Evolutionary conservation across 2,329 filamentous ascomycete species (phyloP), one percentile per base, ranked within the genome.

Genomic region (Thelonectria blattea): DNA sequence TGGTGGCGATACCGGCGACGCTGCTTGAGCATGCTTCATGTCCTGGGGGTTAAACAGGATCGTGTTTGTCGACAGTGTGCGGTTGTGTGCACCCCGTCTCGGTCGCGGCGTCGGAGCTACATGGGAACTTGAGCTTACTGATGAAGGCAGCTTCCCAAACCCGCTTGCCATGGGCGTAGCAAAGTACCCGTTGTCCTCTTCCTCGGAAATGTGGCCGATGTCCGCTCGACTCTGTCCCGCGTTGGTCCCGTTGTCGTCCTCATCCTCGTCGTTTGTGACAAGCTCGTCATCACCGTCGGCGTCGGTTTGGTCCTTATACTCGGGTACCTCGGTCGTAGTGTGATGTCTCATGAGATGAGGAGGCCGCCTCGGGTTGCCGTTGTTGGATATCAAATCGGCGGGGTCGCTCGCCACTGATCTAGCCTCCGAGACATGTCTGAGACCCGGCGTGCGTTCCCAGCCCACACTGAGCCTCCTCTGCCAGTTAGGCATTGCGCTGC

Each of bases 241-340:
- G 66, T 83, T 78, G 65, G 79, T 79, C 14, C 72, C 76, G 15
- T 82, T 79, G 51, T 87, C 82, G 56, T 86, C 85, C 43, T 89
- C 84, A 32, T 88, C 87, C 58, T 93, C 90, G 57, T 92, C 91
- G 57, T 93, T 91, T 3, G 91, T 93, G 12, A 91, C 84, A n/a
- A 93, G 80, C 74, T 97, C 93, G 69, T 97, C 93, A 69, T 97
- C 93, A 1, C 92, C 92, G 72, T 96, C 92, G 7, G 89, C 91
- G 70, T 95, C 92, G 0, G 91, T 93, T 59, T 93, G 88, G 46
- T 85, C 83, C 65, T 83, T 83, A 52, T 81, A 78, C 22, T 79
- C 70, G 74, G 79, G 65, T 20, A 68, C 62, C 42, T 75, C 63
- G 30, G 66, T 62, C 4, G 68, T 58, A n/a, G 71, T 42, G 14